A percentile compares a stretch with the other conserved stretches of the same genome.
These are phyloP conservation scores for Suillus fuscotomentosus DNA, from an alignment of 768 basidiomycete species.

Conservation along the genomic window DNA sequence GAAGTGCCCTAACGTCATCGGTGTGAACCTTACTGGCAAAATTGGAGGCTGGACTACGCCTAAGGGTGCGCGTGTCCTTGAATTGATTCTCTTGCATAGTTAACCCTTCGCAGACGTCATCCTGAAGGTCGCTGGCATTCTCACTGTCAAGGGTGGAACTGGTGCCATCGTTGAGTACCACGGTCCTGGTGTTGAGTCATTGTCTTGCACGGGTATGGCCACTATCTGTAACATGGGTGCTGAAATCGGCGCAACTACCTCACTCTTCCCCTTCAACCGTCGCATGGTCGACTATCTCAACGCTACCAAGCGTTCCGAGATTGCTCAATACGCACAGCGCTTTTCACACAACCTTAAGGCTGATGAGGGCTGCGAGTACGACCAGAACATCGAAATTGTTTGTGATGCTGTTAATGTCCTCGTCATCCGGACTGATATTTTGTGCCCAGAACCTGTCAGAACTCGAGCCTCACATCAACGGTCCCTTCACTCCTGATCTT, in stretches of 20 bases:
- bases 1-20: constrained; percentile 99
- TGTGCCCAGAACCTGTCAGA: constrained; percentile 78
- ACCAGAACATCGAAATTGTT: constrained; percentile 90
- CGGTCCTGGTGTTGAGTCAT: constrained; percentile 91
- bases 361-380: constrained; percentile 89
- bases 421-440: constrained; percentile 1
- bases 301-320: constrained; percentile 89
- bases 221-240: constrained; percentile 99
- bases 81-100: background rate
- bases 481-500: constrained; percentile 99
- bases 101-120: constrained; percentile 71
- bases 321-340: constrained; percentile 83
- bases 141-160: constrained; percentile 99
- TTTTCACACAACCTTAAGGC: constrained; percentile 91
- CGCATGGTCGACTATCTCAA: constrained; percentile 93
- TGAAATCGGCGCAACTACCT: constrained; percentile 98
- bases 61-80: constrained; percentile 59
- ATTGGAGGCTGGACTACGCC: constrained; percentile 97
- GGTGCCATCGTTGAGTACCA: constrained; percentile 98
- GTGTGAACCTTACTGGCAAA: constrained; percentile 94
- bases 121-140: constrained; percentile 97
- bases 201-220: constrained; percentile 98
- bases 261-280: constrained; percentile 96
- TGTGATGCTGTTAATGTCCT: constrained; percentile 24
- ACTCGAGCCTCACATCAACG: constrained; percentile 99